A percentile compares a stretch with the other conserved stretches of the same genome.
Conservation (phyloP, 2,329 filamentous ascomycete genomes). For the Peltaster fructicola region DNA sequence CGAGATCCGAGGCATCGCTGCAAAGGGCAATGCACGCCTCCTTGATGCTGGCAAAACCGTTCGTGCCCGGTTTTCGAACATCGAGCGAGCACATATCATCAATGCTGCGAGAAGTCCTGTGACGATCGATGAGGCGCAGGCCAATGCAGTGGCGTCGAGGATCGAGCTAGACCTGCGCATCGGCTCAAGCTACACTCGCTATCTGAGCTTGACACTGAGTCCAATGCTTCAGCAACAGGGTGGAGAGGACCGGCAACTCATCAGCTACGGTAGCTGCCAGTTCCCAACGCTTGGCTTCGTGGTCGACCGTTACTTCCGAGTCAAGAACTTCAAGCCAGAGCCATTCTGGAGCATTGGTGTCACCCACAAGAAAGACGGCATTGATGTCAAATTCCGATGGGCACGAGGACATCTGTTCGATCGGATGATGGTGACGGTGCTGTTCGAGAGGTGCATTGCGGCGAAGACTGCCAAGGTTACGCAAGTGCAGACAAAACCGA, state of each 20-base stretch:
- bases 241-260: constrained; percentile 48
- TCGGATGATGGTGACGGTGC: constrained; percentile 56
- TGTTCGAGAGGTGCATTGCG: constrained; percentile 70
- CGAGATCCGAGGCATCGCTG: constrained; percentile 71
- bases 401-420: constrained; percentile 71
- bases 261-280: constrained; percentile 52
- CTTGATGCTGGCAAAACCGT: constrained; percentile 43
- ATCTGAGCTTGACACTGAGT: constrained; percentile 65
- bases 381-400: constrained; percentile 75
- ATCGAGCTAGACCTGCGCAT: constrained; percentile 89
- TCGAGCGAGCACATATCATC: constrained; percentile 83
- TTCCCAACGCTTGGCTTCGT: constrained; percentile 95
- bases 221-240: constrained; percentile 45
- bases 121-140: constrained; percentile 66
- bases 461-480: constrained; percentile 63
- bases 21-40: constrained; percentile 53
- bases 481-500: constrained; percentile 78
- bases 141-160: constrained; percentile 69
- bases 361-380: constrained; percentile 56
- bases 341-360: constrained; percentile 86
- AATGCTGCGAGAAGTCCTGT: constrained; percentile 62
- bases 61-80: constrained; percentile 85
- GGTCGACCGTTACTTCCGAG: constrained; percentile 85
- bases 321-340: constrained; percentile 85
- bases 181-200: constrained; percentile 79